Percentiles rank a stretch among this genome's conserved stretches.
Conservation (phyloP, 495 filamentous ascomycete genomes). For the Tuber calosporum region DNA sequence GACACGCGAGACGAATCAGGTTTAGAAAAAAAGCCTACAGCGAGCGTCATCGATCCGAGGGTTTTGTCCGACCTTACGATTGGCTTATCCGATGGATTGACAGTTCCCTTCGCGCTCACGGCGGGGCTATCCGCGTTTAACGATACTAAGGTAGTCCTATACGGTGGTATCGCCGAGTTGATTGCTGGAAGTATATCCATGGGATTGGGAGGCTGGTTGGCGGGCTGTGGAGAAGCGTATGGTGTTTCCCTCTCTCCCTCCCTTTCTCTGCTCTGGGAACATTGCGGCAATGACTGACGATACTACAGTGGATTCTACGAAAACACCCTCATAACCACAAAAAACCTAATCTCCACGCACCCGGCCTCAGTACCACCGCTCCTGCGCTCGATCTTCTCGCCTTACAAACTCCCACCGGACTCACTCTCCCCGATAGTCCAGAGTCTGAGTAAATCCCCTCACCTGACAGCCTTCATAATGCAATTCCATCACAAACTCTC, state of each 20-base stretch:
- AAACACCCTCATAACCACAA: constrained; percentile 48
- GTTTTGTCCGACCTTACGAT: constrained; percentile 48
- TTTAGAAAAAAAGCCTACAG: not conserved
- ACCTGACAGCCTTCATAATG: constrained; percentile 52
- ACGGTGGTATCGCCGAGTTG: constrained; percentile 62
- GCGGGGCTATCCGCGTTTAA: constrained; percentile 50
- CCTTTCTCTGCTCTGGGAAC: not conserved
- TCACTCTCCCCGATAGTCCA: constrained; percentile 47
- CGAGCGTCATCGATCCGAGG: constrained; percentile 16
- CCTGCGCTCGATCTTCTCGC: constrained; percentile 51
- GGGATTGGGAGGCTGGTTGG: constrained; percentile 64
- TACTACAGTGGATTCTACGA: constrained; percentile 50
- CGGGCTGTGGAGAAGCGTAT: constrained; percentile 62
- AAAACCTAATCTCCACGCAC: constrained; percentile 44
- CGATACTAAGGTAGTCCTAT: constrained; percentile 57
- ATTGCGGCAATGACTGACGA: not conserved
- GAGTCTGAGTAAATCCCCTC: constrained; percentile 45
- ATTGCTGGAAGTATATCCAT: constrained; percentile 62
- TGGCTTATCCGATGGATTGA: constrained; percentile 59
- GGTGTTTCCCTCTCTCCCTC: constrained; percentile 26
- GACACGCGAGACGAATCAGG: not conserved
- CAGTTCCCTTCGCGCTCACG: constrained; percentile 60
- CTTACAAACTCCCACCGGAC: constrained; percentile 50
- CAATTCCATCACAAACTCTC: constrained; percentile 52
- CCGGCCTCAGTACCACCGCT: constrained; percentile 44